phyloP scores from a whole-genome alignment of 1,284 basidiomycete species.

The Trichosporon faecale region DNA sequence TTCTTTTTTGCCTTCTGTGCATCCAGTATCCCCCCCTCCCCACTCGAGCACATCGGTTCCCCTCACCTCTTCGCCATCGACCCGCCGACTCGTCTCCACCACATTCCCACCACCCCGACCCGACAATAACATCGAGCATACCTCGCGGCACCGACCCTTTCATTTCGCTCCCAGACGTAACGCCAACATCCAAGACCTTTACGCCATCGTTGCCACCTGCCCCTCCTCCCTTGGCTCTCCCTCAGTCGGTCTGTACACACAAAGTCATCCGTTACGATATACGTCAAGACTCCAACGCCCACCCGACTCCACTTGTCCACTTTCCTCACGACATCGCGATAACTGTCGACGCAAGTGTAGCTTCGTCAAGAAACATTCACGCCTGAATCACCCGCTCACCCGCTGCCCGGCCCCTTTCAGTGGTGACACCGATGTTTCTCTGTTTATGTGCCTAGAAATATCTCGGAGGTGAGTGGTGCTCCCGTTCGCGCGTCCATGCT shows the following conservation, averaged over 20 bases:
- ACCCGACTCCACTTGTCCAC: not conserved
- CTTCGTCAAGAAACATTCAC: not conserved
- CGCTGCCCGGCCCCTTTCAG: not conserved
- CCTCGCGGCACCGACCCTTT: not conserved
- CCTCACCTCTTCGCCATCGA: not conserved
- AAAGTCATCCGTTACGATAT: not conserved
- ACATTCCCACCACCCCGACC: not conserved
- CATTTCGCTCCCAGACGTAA: slow-evolving; percentile 2
- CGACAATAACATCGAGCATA: not conserved
- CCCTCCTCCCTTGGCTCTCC: not conserved
- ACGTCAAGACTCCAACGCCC: not conserved
- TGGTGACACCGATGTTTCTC: not conserved
- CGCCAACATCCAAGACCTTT: not conserved
- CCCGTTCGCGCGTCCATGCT: not conserved
- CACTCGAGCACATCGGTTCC: not conserved
- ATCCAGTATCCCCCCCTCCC: not conserved
- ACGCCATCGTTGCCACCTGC: not conserved
- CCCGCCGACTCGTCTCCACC: not conserved
- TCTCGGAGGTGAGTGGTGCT: not conserved
- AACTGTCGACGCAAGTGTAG: not conserved
- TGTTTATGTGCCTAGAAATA: not conserved
- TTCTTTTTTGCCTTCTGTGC: not conserved
- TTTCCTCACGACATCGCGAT: not conserved
- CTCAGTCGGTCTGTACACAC: not conserved
- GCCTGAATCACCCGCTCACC: not conserved